A percentile compares a stretch with the other conserved stretches of the same genome.
phyloP scores from a whole-genome alignment of 257 asterid species.

The Solanum acaule region DNA sequence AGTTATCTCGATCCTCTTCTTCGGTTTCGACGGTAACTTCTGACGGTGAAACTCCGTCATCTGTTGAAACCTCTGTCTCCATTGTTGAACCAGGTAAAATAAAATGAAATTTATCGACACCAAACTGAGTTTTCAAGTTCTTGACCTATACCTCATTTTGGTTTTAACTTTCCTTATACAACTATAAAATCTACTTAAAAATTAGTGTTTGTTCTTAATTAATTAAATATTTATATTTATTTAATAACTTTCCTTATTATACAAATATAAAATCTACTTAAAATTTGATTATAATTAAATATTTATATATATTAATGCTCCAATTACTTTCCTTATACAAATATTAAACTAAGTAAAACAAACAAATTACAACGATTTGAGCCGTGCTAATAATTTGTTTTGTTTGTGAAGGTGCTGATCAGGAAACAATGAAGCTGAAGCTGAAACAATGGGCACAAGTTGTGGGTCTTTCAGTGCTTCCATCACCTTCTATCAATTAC shows the following conservation, averaged over 20 bases:
- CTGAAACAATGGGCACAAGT: slow-evolving; percentile 77
- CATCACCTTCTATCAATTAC: neutral
- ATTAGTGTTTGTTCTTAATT: neutral
- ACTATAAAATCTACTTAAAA: neutral
- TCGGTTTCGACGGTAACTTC: slow-evolving; percentile 20
- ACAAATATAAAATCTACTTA: neutral
- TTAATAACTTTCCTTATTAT: neutral
- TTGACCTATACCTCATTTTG: neutral
- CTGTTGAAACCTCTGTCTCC: slow-evolving; percentile 12
- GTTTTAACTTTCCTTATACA: neutral
- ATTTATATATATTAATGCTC: neutral
- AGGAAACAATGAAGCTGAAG: slow-evolving; percentile 42
- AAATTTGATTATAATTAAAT: neutral
- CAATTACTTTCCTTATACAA: neutral
- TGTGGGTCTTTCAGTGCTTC: slow-evolving; percentile 64
- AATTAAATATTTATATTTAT: neutral
- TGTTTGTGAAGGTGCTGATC: slow-evolving; percentile 34
- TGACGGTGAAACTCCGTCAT: slow-evolving; percentile 19
- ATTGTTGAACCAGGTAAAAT: slow-evolving; percentile 45
- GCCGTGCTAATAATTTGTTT: neutral
- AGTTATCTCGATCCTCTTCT: slow-evolving; percentile 41
- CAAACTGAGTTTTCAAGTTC: neutral
- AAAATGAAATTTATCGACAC: too few relatives aligned
- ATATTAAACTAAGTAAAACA: neutral
- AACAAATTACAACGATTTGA: neutral